Evolutionary conservation across 2,329 filamentous ascomycete genomes (phyloP), one percentile per base, ranked within the genome.

Genomic region (Ophiocordyceps sinensis): DNA sequence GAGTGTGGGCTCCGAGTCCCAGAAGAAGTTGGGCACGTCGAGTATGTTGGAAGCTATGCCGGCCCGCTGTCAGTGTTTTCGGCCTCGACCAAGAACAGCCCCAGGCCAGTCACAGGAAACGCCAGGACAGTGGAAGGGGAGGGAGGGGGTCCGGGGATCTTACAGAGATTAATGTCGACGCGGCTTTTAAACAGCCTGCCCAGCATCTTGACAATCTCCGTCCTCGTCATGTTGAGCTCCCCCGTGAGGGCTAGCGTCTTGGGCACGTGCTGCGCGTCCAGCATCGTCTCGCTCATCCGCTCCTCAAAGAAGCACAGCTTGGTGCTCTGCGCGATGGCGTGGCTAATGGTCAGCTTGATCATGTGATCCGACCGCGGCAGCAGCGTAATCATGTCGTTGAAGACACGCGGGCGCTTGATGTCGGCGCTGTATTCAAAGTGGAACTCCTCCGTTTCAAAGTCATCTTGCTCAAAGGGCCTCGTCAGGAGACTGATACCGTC

Each of bases 331-430:
- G 87, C 87, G 51, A 98, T 95, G 31, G 88, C 91, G 58, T 98
- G 91, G 59, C 85, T 93, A 67, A 98, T 98, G 29, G 89, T 87
- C 14, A 98, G 71, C 63, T 96, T 96, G 58, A 96, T 94, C 89
- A 98, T 96, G 64, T 98, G 91, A 63, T 98, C 91, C 26, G 72
- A 76, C 32, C 85, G 81, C 45, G 86, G 93, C 47, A 93, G 74
- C 36, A 98, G 67, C 1, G 91, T 98, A 53, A 98, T 96, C 91
- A 98, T 98, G 61, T 98, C 91, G 63, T 98, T 96, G 66, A 93
- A 98, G 28, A 98, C 84, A 43, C 91, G 77, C 5, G 91, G 91
- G 39, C 88, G 77, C 46, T 87, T 82, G 29, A 91, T 86, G 43
- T 85, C 74, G 1, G 78, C 74, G 52, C 85, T 94, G 66, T 98